Conservation (phyloP, 1,139 yeast genomes). For the Geotrichum australiense region DNA sequence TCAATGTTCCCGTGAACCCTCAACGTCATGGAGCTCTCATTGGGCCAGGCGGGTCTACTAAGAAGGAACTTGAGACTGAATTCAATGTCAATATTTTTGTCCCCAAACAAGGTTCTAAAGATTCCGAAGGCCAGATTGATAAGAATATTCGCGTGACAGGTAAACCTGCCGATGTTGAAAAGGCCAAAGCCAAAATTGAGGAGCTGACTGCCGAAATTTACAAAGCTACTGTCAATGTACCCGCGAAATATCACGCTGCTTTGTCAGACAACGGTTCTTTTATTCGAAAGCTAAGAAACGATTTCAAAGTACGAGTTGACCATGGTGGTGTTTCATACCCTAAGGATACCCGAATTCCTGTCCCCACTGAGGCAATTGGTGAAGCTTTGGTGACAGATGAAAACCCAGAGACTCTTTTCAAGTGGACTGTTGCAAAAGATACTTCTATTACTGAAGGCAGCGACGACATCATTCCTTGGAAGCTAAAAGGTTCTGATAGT, state of each 20-base stretch:
- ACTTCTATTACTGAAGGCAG: conserved; percentile 31
- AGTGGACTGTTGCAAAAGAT: conserved; percentile 29
- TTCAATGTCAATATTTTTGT: conserved; percentile 57
- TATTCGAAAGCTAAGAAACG: conserved; percentile 49
- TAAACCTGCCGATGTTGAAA: conserved; percentile 29
- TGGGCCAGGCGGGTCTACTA: conserved; percentile 75
- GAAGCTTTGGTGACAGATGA: conserved; percentile 22
- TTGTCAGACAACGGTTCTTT: conserved; percentile 66
- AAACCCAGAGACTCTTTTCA: conserved; percentile 22
- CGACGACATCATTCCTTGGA: conserved; percentile 38
- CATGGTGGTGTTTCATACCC: conserved; percentile 42
- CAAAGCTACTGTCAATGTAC: conserved; percentile 47
- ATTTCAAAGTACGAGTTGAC: conserved; percentile 53
- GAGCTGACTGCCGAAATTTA: conserved; percentile 36
- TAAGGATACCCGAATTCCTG: conserved; percentile 20
- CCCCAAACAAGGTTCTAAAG: conserved; percentile 50
- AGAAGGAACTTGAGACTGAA: conserved; percentile 66
- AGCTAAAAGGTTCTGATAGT: conserved; percentile 33
- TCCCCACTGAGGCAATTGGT: conserved; percentile 48
- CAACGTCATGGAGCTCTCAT: conserved; percentile 71
- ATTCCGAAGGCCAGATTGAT: conserved; percentile 38
- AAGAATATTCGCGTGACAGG: conserved; percentile 32
- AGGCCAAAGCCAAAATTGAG: conserved; percentile 32
- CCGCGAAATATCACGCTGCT: conserved; percentile 51
- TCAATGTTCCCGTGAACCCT: conserved; percentile 55